Conservation (phyloP, 495 filamentous ascomycete genomes). For the Hamigera avellanea region DNA sequence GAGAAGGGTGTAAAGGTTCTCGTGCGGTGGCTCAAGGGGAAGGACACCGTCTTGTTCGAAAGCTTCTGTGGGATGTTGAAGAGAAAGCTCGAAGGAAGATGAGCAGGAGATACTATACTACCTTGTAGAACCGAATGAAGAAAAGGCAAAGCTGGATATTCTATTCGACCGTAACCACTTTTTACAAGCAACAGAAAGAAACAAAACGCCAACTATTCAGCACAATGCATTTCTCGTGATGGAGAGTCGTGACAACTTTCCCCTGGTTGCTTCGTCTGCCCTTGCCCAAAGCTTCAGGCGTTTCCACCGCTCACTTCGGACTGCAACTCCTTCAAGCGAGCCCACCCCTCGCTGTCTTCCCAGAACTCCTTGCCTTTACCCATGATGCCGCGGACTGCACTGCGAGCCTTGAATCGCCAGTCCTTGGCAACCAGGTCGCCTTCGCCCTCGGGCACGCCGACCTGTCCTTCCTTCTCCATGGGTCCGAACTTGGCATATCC, state of each 20-base stretch:
- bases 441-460: conserved; percentile 14
- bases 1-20: conserved; percentile 23
- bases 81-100: conserved; percentile 30
- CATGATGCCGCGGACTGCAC: conserved; percentile 67
- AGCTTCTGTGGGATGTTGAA: conserved; percentile 78
- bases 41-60: conserved; percentile 68
- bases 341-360: conserved; percentile 68
- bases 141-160: no score
- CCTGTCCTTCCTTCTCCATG: conserved; percentile 25
- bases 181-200: neutral
- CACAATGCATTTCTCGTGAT: no score
- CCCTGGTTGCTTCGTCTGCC: no score
- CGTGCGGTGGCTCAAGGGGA: conserved; percentile 67
- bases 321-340: conserved; percentile 42
- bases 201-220: conserved; percentile 2
- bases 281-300: no score
- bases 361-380: conserved; percentile 73
- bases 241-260: no score
- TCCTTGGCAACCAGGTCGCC: conserved; percentile 34
- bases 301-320: conserved; percentile 25
- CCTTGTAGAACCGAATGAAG: no score
- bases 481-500: conserved; percentile 37
- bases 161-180: no score
- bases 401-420: conserved; percentile 85
- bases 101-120: conserved; percentile 5